Evolutionary conservation across 2,329 filamentous ascomycete genomes (phyloP).

Genomic region (Dactylellina haptotyla): DNA sequence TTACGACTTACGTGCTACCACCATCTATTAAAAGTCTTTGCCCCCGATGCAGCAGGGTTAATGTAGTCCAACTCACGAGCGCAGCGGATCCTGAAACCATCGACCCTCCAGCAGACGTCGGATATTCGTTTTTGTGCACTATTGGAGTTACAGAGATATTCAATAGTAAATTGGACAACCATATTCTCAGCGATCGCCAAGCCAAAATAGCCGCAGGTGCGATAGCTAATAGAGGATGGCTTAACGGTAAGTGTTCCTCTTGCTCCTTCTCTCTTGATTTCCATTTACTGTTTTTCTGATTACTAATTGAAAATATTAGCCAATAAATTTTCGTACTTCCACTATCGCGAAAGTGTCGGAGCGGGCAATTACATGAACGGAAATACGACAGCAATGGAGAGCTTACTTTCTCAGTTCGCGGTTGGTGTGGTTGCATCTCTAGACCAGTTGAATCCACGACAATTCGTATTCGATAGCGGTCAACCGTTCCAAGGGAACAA

Average conservation of each 20-base stretch:
- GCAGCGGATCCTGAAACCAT: constrained; percentile 5
- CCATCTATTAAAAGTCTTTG: not conserved
- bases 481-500: constrained; percentile 26
- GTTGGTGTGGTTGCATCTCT: constrained; percentile 13
- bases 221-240: constrained; percentile 16
- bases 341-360: constrained; percentile 16
- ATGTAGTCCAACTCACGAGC: constrained; percentile 22
- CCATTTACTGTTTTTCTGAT: not conserved
- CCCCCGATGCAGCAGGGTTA: not conserved
- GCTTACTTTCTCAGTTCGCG: constrained; percentile 10
- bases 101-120: constrained; percentile 4
- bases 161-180: constrained; percentile 14
- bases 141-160: constrained; percentile 10
- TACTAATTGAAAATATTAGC: not conserved
- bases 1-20: constrained; percentile 4
- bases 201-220: constrained; percentile 24
- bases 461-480: constrained; percentile 19
- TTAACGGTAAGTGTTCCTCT: constrained; percentile 8
- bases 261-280: not conserved
- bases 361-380: constrained; percentile 9
- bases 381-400: constrained; percentile 14
- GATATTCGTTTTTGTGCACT: constrained; percentile 10
- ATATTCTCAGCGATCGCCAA: constrained; percentile 16
- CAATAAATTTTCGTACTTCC: constrained; percentile 22
- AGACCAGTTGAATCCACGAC: constrained; percentile 13